Conservation (phyloP, 352 stramenopile species). For the Phytophthora citrophthora region DNA sequence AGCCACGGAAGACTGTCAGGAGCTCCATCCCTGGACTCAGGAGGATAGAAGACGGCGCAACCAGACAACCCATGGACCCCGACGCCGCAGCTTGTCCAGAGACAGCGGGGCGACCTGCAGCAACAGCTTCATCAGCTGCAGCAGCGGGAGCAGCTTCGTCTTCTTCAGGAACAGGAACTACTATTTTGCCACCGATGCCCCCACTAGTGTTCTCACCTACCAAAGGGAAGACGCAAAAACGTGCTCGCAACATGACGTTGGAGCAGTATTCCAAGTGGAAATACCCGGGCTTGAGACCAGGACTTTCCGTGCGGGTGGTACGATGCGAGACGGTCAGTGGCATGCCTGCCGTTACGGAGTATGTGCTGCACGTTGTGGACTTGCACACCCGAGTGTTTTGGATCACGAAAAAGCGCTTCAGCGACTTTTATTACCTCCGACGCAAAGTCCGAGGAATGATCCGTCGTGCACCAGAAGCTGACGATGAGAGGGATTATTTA, state of each 20-base stretch:
- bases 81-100: constrained; percentile 36
- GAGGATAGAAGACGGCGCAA: constrained; percentile 34
- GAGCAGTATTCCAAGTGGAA: constrained; percentile 62
- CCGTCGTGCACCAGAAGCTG: constrained; percentile 34
- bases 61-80: constrained; percentile 23
- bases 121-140: neutral
- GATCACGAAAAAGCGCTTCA: constrained; percentile 84
- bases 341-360: constrained; percentile 72
- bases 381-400: constrained; percentile 85
- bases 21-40: constrained; percentile 22
- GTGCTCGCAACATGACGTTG: constrained; percentile 53
- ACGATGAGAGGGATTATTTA: constrained; percentile 63
- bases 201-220: constrained; percentile 61
- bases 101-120: constrained; percentile 18
- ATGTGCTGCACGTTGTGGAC: constrained; percentile 79
- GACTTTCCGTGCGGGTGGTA: constrained; percentile 76
- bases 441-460: constrained; percentile 70
- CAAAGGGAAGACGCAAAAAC: constrained; percentile 40
- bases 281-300: constrained; percentile 59
- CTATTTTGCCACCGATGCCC: constrained; percentile 57
- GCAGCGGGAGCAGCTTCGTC: constrained; percentile 16
- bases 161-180: constrained; percentile 18
- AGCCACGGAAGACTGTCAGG: constrained; percentile 24
- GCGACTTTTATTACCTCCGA: constrained; percentile 72
- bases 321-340: constrained; percentile 59